Percentiles rank a stretch among this genome's conserved stretches.
These are phyloP conservation scores for Penicillium paradoxum DNA, from an alignment of 495 filamentous ascomycete genomes.

Conservation along the genomic window DNA sequence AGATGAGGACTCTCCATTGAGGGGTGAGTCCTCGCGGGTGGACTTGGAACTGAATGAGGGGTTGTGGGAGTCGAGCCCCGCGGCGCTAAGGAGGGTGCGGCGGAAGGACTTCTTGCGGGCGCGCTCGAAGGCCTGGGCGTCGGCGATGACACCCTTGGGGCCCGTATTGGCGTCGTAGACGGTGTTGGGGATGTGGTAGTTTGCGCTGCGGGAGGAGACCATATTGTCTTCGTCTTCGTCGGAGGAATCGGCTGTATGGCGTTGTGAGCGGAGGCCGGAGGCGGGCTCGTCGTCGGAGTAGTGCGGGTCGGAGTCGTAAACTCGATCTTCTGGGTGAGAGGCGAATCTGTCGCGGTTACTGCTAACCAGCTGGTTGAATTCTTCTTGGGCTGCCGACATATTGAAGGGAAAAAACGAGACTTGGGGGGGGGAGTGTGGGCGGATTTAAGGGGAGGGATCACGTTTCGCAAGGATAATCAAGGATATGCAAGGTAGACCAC, in stretches of 20 bases:
- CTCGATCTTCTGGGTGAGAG: constrained; percentile 56
- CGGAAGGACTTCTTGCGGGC: constrained; percentile 64
- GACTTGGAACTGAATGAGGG: constrained; percentile 23
- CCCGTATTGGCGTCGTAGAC: constrained; percentile 84
- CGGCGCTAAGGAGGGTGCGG: constrained; percentile 38
- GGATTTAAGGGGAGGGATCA: constrained; percentile 12
- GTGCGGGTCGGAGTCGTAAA: constrained; percentile 44
- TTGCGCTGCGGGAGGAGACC: constrained; percentile 35
- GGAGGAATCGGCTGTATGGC: constrained; percentile 44
- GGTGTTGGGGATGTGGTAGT: constrained; percentile 51
- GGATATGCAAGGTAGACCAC: not conserved
- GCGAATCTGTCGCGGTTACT: constrained; percentile 44
- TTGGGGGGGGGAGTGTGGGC: constrained; percentile 2
- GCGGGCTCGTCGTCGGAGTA: constrained; percentile 45
- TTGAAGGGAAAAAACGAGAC: constrained; percentile 21
- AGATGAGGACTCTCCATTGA: constrained; percentile 28
- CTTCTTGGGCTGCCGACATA: constrained; percentile 75
- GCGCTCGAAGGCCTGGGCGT: constrained; percentile 84
- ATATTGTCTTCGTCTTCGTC: constrained; percentile 45
- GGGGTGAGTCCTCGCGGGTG: constrained; percentile 40
- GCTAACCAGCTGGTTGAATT: constrained; percentile 70
- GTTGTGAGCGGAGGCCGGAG: constrained; percentile 42
- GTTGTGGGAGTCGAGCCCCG: constrained; percentile 26
- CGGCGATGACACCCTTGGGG: constrained; percentile 96
- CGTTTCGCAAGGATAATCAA: not conserved